Base-by-base conservation (phyloP, 495 filamentous ascomycete species). In the Xylona heveae region DNA sequence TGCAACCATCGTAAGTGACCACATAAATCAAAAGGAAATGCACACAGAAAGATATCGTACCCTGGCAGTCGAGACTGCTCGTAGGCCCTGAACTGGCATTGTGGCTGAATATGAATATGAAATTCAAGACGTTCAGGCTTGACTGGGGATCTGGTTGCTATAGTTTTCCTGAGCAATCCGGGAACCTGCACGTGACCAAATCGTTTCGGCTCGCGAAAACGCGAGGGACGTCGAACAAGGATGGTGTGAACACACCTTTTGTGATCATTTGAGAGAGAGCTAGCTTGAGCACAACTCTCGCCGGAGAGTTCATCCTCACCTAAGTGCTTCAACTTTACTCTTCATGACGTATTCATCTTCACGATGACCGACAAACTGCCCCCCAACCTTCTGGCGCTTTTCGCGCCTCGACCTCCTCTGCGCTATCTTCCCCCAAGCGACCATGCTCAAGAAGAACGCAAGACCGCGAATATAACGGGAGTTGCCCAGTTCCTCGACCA, bases 341-440 rank as follows among this genome's bases (percentile, higher is more conserved):
- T n/a, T n/a, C n/a, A n/a, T n/a, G n/a, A n/a, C n/a, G n/a, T n/a
- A n/a, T n/a, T n/a, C n/a, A n/a, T n/a, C n/a, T 26, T 19, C 24
- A 37, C 26, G 7, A 38, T 38, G 36, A 38, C 36, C 2, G 36
- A 38, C 31, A 38, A 85, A 53, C 74, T 97, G 5, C 85, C 85
- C 30, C 79, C 78, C 30, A 84, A 85, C 40, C 69, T 97, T 20
- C 67, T 94, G 44, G 77, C 77, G 42, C 80, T 97, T 36, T 97
- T 97, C 57, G 76, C 83, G 45, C 79, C 88, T 38, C 78, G 88
- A 19, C 88, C 90, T 30, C 73, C 85, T 31, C 61, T 97, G 40
- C 78, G 83, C 51, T 97, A 78, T 62, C 68, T 93, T 28, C 74
- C 79, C 28, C 80, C 82, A 5, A 59, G 57, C 43, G 85, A 93